phyloP scores from a whole-genome alignment of 2,329 filamentous ascomycete species.

The Calonectria pseudoreteaudii region DNA sequence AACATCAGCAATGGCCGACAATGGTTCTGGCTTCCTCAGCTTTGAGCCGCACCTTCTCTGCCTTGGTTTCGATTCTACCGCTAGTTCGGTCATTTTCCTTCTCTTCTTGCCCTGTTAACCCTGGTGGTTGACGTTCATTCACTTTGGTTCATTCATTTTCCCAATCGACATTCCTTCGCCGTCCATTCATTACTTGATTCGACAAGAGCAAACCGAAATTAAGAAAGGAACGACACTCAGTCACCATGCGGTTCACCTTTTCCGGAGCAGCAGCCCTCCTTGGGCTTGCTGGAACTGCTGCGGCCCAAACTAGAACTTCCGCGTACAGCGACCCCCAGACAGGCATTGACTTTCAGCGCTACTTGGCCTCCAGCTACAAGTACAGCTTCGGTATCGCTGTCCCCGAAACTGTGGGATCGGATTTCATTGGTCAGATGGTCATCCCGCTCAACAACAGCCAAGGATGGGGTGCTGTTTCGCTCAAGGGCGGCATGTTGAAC shows the following conservation, averaged over 20 bases:
- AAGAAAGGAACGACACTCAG: not conserved
- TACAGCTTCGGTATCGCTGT: slow-evolving; percentile 64
- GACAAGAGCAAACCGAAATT: not conserved
- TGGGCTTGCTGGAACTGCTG: slow-evolving; percentile 33
- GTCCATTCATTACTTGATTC: slow-evolving; percentile 5
- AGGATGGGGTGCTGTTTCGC: slow-evolving; percentile 61
- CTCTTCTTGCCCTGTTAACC: slow-evolving; percentile 22
- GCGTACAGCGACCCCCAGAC: slow-evolving; percentile 57
- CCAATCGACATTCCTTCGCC: not conserved
- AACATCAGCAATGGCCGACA: slow-evolving; percentile 1
- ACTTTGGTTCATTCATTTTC: slow-evolving; percentile 21
- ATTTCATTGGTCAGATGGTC: slow-evolving; percentile 68
- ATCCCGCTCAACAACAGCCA: slow-evolving; percentile 49
- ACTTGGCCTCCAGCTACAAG: slow-evolving; percentile 45
- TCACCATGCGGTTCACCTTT: slow-evolving; percentile 33
- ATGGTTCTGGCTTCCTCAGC: not conserved
- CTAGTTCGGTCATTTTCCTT: slow-evolving; percentile 22
- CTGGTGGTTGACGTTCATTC: slow-evolving; percentile 37
- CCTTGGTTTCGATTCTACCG: slow-evolving; percentile 25
- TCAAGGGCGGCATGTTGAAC: slow-evolving; percentile 60
- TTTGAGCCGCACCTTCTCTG: slow-evolving; percentile 23
- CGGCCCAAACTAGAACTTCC: slow-evolving; percentile 33
- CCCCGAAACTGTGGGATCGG: slow-evolving; percentile 59
- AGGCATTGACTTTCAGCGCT: slow-evolving; percentile 58
- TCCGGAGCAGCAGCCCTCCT: slow-evolving; percentile 33